phyloP scores from a whole-genome alignment of 768 basidiomycete genomes.

The Symmetrospora coprosmae region DNA sequence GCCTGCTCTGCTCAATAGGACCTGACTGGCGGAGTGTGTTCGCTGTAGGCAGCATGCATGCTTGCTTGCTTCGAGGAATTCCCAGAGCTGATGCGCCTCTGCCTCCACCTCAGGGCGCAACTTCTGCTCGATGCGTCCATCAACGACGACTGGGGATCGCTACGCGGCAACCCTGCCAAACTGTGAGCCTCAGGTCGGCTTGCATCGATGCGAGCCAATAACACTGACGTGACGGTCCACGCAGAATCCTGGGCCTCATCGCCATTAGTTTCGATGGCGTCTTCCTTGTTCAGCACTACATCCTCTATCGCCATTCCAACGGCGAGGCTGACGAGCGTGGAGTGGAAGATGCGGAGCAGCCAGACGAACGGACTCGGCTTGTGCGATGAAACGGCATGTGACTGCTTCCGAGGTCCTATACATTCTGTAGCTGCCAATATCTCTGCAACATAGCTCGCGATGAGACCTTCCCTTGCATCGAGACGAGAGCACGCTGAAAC shows the following conservation, averaged over 20 bases:
- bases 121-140: constrained; percentile 34
- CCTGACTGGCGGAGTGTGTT: constrained; percentile 16
- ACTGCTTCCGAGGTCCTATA: too few species aligned
- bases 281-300: constrained; percentile 37
- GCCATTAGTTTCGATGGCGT: constrained; percentile 34
- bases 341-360: neutral
- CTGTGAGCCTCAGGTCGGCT: too few species aligned
- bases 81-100: neutral
- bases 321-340: neutral
- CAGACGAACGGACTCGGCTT: neutral
- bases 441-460: too few species aligned
- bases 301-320: constrained; percentile 30
- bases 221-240: too few species aligned
- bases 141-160: constrained; percentile 31
- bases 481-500: too few species aligned
- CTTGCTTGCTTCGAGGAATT: too few species aligned
- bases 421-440: too few species aligned
- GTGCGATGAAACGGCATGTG: too few species aligned
- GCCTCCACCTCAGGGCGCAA: constrained; percentile 29
- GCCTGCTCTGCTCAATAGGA: neutral
- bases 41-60: constrained; percentile 5
- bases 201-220: too few species aligned
- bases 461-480: too few species aligned
- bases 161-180: constrained; percentile 35
- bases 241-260: constrained; percentile 25